Percentiles rank a stretch among this genome's conserved stretches.
phyloP scores from a whole-genome alignment of 257 asterid genomes.

The Scutellaria baicalensis region DNA sequence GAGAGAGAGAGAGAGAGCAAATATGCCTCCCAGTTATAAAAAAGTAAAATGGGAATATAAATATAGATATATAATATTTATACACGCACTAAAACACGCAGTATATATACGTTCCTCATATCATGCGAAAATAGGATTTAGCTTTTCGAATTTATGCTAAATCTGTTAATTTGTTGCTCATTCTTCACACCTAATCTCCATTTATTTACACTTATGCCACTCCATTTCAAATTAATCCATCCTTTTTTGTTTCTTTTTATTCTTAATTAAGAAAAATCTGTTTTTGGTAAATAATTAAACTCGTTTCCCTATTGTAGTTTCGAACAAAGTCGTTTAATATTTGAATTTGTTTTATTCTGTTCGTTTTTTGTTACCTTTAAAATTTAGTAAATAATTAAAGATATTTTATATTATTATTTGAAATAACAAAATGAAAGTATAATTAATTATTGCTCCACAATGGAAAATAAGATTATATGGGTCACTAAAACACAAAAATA shows the following conservation, averaged over 20 bases:
- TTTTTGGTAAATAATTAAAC: too few relatives aligned
- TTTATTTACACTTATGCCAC: constrained; percentile 12
- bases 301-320: too few relatives aligned
- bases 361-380: too few relatives aligned
- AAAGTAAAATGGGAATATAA: constrained; percentile 20
- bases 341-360: too few relatives aligned
- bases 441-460: too few relatives aligned
- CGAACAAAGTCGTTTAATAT: too few relatives aligned
- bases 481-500: too few relatives aligned
- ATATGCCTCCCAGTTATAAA: constrained; percentile 25
- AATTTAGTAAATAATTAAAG: too few relatives aligned
- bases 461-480: too few relatives aligned
- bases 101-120: constrained; percentile 21
- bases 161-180: constrained; percentile 3
- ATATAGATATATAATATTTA: background rate
- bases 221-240: background rate
- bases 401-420: too few relatives aligned
- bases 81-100: constrained; percentile 1
- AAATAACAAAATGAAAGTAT: too few relatives aligned
- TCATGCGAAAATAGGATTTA: constrained; percentile 25
- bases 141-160: constrained; percentile 25
- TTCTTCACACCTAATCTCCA: background rate
- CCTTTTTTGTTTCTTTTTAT: background rate
- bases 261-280: background rate
- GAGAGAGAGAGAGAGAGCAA: constrained; percentile 21